These are phyloP conservation scores for Schizonepeta tenuifolia DNA, from an alignment of 257 asterid genomes.

Conservation along the genomic window DNA sequence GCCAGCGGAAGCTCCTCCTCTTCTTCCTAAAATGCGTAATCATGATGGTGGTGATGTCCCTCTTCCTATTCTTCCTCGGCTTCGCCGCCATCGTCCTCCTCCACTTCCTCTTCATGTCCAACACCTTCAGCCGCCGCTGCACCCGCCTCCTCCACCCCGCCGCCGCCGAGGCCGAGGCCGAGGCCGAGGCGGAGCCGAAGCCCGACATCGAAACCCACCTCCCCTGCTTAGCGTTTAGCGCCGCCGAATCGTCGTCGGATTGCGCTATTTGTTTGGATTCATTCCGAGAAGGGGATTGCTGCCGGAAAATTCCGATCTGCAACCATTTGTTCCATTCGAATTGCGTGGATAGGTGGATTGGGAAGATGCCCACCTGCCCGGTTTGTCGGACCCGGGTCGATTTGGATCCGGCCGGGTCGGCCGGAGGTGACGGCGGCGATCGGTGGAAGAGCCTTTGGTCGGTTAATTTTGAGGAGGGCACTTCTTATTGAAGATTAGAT, in stretches of 20 bases:
- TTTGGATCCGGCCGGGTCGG: conserved; percentile 37
- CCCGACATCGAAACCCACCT: conserved; percentile 31
- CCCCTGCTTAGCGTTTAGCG: conserved; percentile 46
- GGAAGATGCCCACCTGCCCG: conserved; percentile 74
- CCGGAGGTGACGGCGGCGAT: conserved; percentile 47
- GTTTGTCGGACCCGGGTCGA: conserved; percentile 73
- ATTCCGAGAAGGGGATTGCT: conserved; percentile 61
- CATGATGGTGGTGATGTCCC: conserved; percentile 62
- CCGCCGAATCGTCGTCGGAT: conserved; percentile 42
- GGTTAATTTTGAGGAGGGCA: conserved; percentile 46
- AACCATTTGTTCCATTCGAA: conserved; percentile 67
- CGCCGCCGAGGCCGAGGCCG: conserved; percentile 1
- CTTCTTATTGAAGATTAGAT: conserved; percentile 33
- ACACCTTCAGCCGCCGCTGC: conserved; percentile 61
- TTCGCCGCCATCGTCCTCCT: conserved; percentile 81
- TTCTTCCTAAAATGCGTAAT: conserved; percentile 69
- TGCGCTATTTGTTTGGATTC: conserved; percentile 86
- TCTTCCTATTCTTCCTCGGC: conserved; percentile 84
- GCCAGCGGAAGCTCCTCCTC: conserved; percentile 54
- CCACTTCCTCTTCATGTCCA: conserved; percentile 69
- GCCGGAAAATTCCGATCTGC: conserved; percentile 70
- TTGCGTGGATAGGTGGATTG: conserved; percentile 83
- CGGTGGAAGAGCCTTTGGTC: conserved; percentile 69
- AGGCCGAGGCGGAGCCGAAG: neutral
- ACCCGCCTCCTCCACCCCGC: conserved; percentile 42